These are phyloP conservation scores for Celoporthe dispersa DNA, from an alignment of 2,329 filamentous ascomycete species.

Conservation along the genomic window DNA sequence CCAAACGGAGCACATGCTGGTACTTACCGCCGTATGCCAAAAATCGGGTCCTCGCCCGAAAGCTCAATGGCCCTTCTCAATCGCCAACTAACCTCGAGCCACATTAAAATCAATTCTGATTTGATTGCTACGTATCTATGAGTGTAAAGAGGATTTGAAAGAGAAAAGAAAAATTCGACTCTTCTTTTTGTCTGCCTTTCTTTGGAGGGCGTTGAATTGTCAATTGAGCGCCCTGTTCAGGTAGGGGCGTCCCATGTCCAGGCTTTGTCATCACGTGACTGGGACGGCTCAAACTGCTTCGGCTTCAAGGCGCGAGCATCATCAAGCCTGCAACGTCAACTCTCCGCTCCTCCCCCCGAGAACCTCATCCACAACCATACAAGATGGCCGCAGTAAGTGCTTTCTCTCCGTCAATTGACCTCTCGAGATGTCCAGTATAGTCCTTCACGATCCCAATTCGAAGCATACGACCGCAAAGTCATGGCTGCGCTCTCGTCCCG, in stretches of 20 bases:
- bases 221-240: background rate
- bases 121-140: background rate
- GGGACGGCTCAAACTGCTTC: slow-evolving; percentile 19
- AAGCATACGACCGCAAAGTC: background rate
- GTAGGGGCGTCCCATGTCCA: background rate
- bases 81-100: background rate
- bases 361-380: slow-evolving; percentile 40
- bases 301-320: slow-evolving; percentile 19
- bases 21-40: background rate
- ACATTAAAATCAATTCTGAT: background rate
- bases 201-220: too few relatives aligned
- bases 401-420: slow-evolving; percentile 34
- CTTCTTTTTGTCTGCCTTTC: background rate
- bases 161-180: background rate
- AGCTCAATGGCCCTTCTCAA: background rate
- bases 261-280: slow-evolving; percentile 18
- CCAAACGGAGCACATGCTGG: background rate
- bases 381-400: slow-evolving; percentile 69
- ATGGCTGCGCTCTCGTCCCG: background rate
- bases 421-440: background rate
- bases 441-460: background rate
- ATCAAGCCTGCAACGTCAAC: slow-evolving; percentile 28
- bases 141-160: background rate
- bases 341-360: slow-evolving; percentile 48
- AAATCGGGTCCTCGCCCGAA: background rate